phyloP scores from a whole-genome alignment of 129 eudicot species.

The Artemisia annua region DNA sequence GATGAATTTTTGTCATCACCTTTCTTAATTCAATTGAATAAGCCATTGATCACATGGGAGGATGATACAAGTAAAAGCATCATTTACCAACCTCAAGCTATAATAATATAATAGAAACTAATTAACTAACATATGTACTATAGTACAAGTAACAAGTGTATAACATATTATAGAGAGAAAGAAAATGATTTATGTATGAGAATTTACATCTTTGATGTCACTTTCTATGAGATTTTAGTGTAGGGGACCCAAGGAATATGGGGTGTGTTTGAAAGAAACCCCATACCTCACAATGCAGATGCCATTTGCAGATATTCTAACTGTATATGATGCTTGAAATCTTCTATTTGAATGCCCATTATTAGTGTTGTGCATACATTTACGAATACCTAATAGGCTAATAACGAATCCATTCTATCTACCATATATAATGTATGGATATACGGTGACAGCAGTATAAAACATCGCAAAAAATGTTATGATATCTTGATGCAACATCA shows the following conservation, averaged over 20 bases:
- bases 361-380: not conserved
- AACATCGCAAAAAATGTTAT: no score
- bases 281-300: constrained; percentile 15
- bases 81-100: constrained; percentile 13
- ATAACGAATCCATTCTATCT: no score
- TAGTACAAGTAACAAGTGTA: not conserved
- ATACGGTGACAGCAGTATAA: no score
- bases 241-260: constrained; percentile 21
- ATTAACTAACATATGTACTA: not conserved
- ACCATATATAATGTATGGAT: no score
- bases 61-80: constrained; percentile 18
- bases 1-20: constrained; percentile 20
- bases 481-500: no score
- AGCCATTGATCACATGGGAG: constrained; percentile 28
- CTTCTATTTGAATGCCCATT: not conserved
- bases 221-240: constrained; percentile 19
- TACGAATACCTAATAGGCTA: no score
- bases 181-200: not conserved
- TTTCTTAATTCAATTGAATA: constrained; percentile 15
- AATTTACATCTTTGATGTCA: constrained; percentile 19
- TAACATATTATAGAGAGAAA: not conserved
- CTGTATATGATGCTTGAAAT: not conserved
- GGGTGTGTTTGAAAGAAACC: constrained; percentile 17
- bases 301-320: not conserved
- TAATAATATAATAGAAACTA: not conserved